Conservation (phyloP, 2,329 filamentous ascomycete species). For the Pseudogymnoascus verrucosus region DNA sequence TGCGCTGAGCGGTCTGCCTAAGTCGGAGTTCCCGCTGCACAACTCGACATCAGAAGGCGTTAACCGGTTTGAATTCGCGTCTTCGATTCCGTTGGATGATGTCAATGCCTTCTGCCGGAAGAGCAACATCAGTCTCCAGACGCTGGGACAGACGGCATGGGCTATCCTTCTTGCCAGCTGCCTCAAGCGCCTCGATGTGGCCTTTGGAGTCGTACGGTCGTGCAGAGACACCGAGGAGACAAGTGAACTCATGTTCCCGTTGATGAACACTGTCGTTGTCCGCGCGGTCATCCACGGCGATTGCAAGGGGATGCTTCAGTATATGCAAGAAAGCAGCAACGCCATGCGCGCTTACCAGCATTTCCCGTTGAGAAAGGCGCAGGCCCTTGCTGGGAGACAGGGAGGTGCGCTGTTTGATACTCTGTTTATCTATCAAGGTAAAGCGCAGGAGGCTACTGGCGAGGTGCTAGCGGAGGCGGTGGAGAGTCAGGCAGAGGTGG, state of each 20-base stretch:
- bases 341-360: conserved; percentile 65
- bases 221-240: conserved; percentile 70
- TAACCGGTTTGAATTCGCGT: conserved; percentile 40
- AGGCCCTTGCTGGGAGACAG: conserved; percentile 36
- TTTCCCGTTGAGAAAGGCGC: conserved; percentile 66
- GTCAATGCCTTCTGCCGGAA: conserved; percentile 55
- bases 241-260: conserved; percentile 68
- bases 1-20: conserved; percentile 48
- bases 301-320: conserved; percentile 54
- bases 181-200: conserved; percentile 59
- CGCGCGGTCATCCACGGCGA: conserved; percentile 66
- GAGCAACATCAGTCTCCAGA: conserved; percentile 64
- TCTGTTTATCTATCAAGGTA: conserved; percentile 58
- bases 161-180: conserved; percentile 59
- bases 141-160: conserved; percentile 70
- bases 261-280: conserved; percentile 83
- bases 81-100: conserved; percentile 32
- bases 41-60: conserved; percentile 9
- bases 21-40: conserved; percentile 32
- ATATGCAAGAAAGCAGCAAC: conserved; percentile 63
- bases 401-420: conserved; percentile 50
- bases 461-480: conserved; percentile 21
- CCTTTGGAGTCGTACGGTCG: conserved; percentile 76
- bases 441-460: background rate
- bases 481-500: conserved; percentile 55